Evolutionary conservation across 2,329 filamentous ascomycete genomes (phyloP).

Genomic region (Lecanicillium sp.): DNA sequence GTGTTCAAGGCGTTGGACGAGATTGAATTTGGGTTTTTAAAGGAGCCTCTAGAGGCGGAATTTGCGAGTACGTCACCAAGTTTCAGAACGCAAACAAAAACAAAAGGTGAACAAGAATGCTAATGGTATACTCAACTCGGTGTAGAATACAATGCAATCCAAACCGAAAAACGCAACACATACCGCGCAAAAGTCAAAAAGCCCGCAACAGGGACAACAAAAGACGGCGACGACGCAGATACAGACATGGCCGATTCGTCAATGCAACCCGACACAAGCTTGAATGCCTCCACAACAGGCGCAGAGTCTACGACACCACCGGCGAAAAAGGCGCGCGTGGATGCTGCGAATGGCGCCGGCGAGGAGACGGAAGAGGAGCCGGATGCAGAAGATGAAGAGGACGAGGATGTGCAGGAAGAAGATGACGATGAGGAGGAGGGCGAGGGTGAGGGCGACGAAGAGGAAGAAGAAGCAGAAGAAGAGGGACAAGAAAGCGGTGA

Average conservation of each 20-base stretch:
- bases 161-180: slow-evolving; percentile 65
- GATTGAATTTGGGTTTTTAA: slow-evolving; percentile 67
- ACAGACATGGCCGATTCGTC: slow-evolving; percentile 15
- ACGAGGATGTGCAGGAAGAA: slow-evolving; percentile 41
- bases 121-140: too few species aligned
- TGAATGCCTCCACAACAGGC: slow-evolving; percentile 30
- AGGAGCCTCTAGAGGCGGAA: slow-evolving; percentile 61
- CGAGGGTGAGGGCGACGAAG: slow-evolving; percentile 22
- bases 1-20: slow-evolving; percentile 72
- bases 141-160: slow-evolving; percentile 62
- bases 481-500: slow-evolving; percentile 42
- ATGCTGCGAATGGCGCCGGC: slow-evolving; percentile 19
- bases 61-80: slow-evolving; percentile 53
- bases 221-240: slow-evolving; percentile 24
- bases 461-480: slow-evolving; percentile 30
- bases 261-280: slow-evolving; percentile 13
- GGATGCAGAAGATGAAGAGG: slow-evolving; percentile 33
- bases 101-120: not conserved
- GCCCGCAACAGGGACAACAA: slow-evolving; percentile 39
- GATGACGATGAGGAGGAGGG: slow-evolving; percentile 29
- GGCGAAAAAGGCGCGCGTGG: slow-evolving; percentile 39
- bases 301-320: slow-evolving; percentile 17
- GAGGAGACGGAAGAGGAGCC: slow-evolving; percentile 26
- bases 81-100: not conserved
- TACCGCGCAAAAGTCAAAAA: slow-evolving; percentile 64